phyloP scores from a whole-genome alignment of 1,284 basidiomycete species.

The Xerocomus alliaceus region DNA sequence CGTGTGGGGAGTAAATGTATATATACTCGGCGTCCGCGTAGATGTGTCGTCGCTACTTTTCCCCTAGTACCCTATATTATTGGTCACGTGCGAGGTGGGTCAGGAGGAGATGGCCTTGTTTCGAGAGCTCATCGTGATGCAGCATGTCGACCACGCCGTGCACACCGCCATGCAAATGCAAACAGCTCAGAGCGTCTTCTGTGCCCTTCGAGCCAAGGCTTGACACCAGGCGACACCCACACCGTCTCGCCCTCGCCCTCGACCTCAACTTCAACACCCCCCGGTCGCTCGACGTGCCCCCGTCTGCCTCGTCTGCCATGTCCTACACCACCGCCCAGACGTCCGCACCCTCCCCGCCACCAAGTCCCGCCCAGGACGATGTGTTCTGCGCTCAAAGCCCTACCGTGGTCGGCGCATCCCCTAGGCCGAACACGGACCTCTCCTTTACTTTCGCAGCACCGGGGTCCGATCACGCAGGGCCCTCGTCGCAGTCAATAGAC shows the following conservation, averaged over 20 bases:
- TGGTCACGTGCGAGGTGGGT: conserved; percentile 36
- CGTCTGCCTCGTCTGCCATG: conserved; percentile 31
- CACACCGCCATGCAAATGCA: conserved; percentile 26
- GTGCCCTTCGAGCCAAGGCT: conserved; percentile 21
- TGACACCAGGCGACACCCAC: not conserved
- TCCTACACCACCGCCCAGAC: conserved; percentile 36
- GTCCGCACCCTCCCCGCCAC: conserved; percentile 13
- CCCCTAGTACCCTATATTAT: not conserved
- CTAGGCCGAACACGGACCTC: conserved; percentile 5
- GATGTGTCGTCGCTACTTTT: too few species aligned
- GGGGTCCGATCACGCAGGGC: conserved; percentile 7
- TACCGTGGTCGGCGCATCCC: conserved; percentile 4
- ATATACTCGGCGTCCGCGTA: not conserved
- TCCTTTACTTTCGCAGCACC: conserved; percentile 17
- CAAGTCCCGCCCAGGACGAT: conserved; percentile 27
- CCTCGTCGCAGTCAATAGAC: conserved; percentile 5
- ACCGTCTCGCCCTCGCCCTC: conserved; percentile 35
- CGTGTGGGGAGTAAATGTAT: conserved; percentile 24
- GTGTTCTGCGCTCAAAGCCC: conserved; percentile 14
- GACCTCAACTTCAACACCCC: conserved; percentile 29
- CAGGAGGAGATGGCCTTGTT: not conserved
- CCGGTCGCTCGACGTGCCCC: conserved; percentile 24
- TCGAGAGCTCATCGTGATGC: conserved; percentile 21
- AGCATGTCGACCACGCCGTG: conserved; percentile 40
- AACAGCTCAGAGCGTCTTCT: conserved; percentile 7